Evolutionary conservation across 2,329 filamentous ascomycete species (phyloP), one percentile per base, ranked within the genome.

Genomic region (Colletotrichum sp.): DNA sequence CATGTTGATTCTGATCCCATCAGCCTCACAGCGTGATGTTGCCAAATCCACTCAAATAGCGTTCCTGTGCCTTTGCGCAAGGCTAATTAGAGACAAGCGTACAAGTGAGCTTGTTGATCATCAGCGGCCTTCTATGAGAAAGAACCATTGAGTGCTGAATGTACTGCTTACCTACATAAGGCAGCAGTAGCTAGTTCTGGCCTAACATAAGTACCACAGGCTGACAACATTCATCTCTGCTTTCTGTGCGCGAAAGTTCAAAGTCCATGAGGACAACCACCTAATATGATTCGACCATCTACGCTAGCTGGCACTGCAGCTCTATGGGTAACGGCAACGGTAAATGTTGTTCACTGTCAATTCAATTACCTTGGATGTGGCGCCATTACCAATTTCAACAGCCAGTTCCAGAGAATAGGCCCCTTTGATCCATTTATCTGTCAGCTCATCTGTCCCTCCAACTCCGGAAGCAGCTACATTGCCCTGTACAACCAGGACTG

Each of bases 381-480:
- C 39, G 39, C 39, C 5, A 44, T 44, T n/a, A 10, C 8, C 8
- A 2, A 44, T 44, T 10, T 44, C 36, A 5, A 18, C 3, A 39
- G 1, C 16, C 36, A 39, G 36, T 39, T 39, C 36, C 8, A 39
- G 7, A 16, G 5, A 4, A 4, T 39, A 39, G 36, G 36, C 36
- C 1, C 4, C 15, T 15, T 1, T 1, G 7, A 36, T 16, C 34
- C 34, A 36, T 4, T 1, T 0, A 8, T 10, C 5, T 44, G 39
- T n/a, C 16, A 3, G 39, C 39, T 10, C 2, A 2, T 4, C 18
- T 44, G 39, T 44, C 0, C 1, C 5, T 44, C 16, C 39, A 10
- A 10, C 16, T 10, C 1, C 18, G 16, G 9, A 6, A 44, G 39
- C 2, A 1, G 3, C 2, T 44, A 44, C 39, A 6, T 12, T 6